Base-by-base conservation (phyloP, 768 basidiomycete species). In the Boletus reticulatus region DNA sequence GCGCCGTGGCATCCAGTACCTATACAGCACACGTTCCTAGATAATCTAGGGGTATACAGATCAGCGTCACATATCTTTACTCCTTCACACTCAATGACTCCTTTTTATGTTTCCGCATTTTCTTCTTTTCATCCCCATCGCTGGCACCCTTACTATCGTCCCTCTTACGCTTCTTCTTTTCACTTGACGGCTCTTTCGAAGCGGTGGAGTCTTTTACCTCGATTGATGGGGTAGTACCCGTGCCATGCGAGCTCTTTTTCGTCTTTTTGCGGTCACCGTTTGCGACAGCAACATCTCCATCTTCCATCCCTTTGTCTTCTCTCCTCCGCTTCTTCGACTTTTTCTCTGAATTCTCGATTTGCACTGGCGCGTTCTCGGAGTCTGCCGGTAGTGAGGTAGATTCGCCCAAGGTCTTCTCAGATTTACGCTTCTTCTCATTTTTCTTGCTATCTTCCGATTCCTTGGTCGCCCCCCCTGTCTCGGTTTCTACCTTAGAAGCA, bases 281-380 rank as follows among this genome's bases (percentile, higher is more conserved):
- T 8, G 19, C 49, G 13, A 51, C 55, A 20, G 22, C 37, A 36
- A 52, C 55, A 31, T 59, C 63, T 16, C 43, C 56, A 17, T 56
- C 56, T 11, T 48, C 61, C 5, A 10, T 43, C 7, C 57, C 60
- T 8, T 59, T 32, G 14, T 50, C 44, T 45, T 58, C 52, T 62
- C 65, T 69, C 57, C 68, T 74, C 48, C 73, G 73, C 58, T 75
- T 78, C 56, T 72, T 76, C 38, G 62, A 65, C 57, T 66, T 66
- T 29, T 58, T 61, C 32, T 45, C 53, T 37, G 59, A 44, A 9
- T 31, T 47, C 36, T 37, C 54, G 36, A 55, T 46, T 45, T 60
- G 62, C 43, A 3, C 39, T 13, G 44, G 22, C 34, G 44, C 17
- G 17, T 32, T 50, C 48, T 22, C 37, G 39, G 59, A 58, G 57